Percentiles rank a stretch among this genome's conserved stretches.
Conservation (phyloP, 768 basidiomycete genomes). For the Lyophyllum semitale region DNA sequence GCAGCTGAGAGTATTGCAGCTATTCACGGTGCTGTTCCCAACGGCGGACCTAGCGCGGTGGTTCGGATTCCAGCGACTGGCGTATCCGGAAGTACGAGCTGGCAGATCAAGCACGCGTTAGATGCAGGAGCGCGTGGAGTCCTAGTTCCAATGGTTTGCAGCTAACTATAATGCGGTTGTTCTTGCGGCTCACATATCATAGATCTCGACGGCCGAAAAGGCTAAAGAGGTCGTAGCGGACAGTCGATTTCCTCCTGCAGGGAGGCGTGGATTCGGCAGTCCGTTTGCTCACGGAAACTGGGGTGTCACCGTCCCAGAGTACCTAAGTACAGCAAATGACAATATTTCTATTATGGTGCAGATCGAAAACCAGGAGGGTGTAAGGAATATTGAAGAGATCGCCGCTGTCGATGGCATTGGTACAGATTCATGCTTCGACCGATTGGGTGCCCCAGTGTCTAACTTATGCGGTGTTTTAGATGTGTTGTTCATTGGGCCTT, state of each 20-base stretch:
- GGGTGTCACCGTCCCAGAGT: constrained; percentile 53
- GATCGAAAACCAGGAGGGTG: constrained; percentile 63
- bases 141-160: constrained; percentile 64
- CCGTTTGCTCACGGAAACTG: constrained; percentile 62
- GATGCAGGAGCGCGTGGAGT: constrained; percentile 69
- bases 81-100: constrained; percentile 51
- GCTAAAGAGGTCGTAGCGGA: constrained; percentile 59
- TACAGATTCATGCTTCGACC: constrained; percentile 33
- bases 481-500: constrained; percentile 56
- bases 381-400: constrained; percentile 61
- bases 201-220: constrained; percentile 58
- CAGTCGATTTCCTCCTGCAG: constrained; percentile 63
- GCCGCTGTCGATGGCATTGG: constrained; percentile 63
- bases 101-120: constrained; percentile 74
- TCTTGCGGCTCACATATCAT: not conserved
- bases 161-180: not conserved
- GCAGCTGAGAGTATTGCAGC: constrained; percentile 58
- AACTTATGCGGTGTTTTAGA: constrained; percentile 29
- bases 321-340: constrained; percentile 56
- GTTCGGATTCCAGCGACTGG: constrained; percentile 70
- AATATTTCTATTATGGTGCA: constrained; percentile 61
- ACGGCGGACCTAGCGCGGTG: constrained; percentile 52
- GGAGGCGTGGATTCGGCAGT: constrained; percentile 66
- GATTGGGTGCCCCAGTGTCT: constrained; percentile 18
- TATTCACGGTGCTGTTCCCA: constrained; percentile 45